phyloP scores from a whole-genome alignment of 176 grass and related monocot genomes.

The Lolium perenne region DNA sequence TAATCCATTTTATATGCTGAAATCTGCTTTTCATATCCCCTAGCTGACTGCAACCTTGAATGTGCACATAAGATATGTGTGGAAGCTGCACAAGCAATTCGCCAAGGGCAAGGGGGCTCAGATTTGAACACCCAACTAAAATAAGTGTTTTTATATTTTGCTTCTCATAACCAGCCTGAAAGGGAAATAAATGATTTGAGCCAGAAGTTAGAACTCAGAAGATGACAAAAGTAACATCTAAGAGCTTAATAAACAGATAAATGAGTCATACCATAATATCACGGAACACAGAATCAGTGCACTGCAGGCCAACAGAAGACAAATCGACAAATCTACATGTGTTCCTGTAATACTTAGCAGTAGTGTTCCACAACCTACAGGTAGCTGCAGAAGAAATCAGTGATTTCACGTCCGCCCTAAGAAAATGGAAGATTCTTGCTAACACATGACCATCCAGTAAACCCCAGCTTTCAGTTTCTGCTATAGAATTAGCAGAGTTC shows the following conservation, averaged over 20 bases:
- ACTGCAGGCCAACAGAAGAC: conserved; percentile 76
- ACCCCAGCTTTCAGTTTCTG: conserved; percentile 67
- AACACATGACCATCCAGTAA: conserved; percentile 62
- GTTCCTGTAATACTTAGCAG: conserved; percentile 72
- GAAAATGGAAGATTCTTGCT: conserved; percentile 91
- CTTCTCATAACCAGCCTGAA: conserved; percentile 85
- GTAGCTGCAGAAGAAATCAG: conserved; percentile 82
- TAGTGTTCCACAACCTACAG: conserved; percentile 78
- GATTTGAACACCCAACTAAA: conserved; percentile 78
- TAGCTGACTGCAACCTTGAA: conserved; percentile 87
- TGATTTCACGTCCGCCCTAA: conserved; percentile 83
- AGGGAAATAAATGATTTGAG: conserved; percentile 47
- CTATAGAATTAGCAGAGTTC: conserved; percentile 15
- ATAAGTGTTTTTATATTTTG: conserved; percentile 76
- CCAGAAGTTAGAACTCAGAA: conserved; percentile 38
- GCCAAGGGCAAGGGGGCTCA: conserved; percentile 68
- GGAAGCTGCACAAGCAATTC: conserved; percentile 70
- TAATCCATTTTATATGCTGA: conserved; percentile 82
- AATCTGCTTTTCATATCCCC: conserved; percentile 80
- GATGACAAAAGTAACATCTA: conserved; percentile 39
- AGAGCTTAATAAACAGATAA: conserved; percentile 44
- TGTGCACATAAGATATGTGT: conserved; percentile 70
- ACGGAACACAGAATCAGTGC: conserved; percentile 69
- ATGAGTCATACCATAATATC: conserved; percentile 72
- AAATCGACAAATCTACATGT: conserved; percentile 74